Base-by-base conservation (phyloP, 345 rosid species). In the Bretschneidera sinensis region DNA sequence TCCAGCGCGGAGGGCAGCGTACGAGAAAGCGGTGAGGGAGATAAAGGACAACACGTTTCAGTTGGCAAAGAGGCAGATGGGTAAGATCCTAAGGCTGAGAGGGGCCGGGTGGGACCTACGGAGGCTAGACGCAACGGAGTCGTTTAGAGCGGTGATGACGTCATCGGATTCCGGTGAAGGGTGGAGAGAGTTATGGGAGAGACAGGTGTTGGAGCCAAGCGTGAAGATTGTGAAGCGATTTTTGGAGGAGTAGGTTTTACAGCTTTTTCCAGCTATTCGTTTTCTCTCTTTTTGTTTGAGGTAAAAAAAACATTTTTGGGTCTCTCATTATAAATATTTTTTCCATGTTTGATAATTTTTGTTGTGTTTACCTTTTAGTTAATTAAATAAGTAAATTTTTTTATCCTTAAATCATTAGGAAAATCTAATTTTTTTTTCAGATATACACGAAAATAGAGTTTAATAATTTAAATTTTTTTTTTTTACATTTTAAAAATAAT, bases 1-100 rank as follows among this genome's bases (percentile, higher is more conserved):
- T 53, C 34, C 16, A 17, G 66, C 6, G 55, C 78, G 74, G 71
- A 54, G 57, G 39, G 76, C 39, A 1, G 83, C 79, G 54, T 90
- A 82, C 71, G 86, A 86, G 59, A 76, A 78, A 56, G 91, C 92
- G 16, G 89, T 86, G 61, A 71, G 78, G 70, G 82, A 76, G 68
- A 85, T 90, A 9, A 90, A 90, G 69, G 79, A 81, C 52, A 86
- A 88, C 82, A 94, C 97, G 80, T 74, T 81, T 80, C 76, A 21
- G 72, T 71, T 94, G 18, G 99, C 95, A 25, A 83, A 77, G 73
- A 77, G 86, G 69, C 97, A 94, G 76, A 57, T 82, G 1, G 77
- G 66, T 53, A 94, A 94, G 80, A 90, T 94, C 55, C 28, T 59
- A 59, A 78, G 66, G 70, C 73, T 94, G 65, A 78, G 56, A 35